Conservation (phyloP, 106 monocot genomes). For the Allium cepa region DNA sequence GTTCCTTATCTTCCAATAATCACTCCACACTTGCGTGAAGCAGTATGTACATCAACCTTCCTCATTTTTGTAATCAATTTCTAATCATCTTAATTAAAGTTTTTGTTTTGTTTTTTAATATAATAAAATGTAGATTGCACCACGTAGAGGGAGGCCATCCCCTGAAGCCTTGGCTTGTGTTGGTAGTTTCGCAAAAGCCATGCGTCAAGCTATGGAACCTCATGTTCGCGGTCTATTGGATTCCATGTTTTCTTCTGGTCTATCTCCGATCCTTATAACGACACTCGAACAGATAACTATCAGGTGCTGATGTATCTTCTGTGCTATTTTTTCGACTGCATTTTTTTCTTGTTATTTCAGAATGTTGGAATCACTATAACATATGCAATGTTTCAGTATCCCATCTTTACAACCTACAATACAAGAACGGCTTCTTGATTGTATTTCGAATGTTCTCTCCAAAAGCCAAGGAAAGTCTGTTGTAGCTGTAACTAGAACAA, state of each 20-base stretch:
- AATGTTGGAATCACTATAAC: background rate
- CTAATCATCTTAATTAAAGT: background rate
- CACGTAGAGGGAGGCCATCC: conserved; percentile 86
- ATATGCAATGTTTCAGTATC: conserved; percentile 38
- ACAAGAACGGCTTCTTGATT: conserved; percentile 85
- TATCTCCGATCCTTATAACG: conserved; percentile 61
- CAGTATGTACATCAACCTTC: conserved; percentile 41
- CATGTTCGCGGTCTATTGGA: conserved; percentile 75
- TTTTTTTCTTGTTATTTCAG: background rate
- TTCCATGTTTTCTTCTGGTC: conserved; percentile 82
- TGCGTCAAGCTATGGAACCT: conserved; percentile 86
- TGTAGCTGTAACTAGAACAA: conserved; percentile 29
- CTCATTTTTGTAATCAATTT: background rate
- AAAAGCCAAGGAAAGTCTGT: conserved; percentile 42
- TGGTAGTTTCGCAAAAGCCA: conserved; percentile 88
- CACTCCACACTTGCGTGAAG: conserved; percentile 71
- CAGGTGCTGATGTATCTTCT: conserved; percentile 36
- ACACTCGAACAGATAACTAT: conserved; percentile 77
- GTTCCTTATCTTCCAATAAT: conserved; percentile 79
- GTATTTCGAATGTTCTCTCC: conserved; percentile 69
- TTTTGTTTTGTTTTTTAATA: background rate
- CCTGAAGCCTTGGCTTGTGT: conserved; percentile 90
- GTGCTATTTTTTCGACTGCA: background rate
- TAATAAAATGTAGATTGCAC: conserved; percentile 62
- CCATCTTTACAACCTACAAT: conserved; percentile 80